Conservation (phyloP, 495 filamentous ascomycete species). For the Niebla homalea region DNA sequence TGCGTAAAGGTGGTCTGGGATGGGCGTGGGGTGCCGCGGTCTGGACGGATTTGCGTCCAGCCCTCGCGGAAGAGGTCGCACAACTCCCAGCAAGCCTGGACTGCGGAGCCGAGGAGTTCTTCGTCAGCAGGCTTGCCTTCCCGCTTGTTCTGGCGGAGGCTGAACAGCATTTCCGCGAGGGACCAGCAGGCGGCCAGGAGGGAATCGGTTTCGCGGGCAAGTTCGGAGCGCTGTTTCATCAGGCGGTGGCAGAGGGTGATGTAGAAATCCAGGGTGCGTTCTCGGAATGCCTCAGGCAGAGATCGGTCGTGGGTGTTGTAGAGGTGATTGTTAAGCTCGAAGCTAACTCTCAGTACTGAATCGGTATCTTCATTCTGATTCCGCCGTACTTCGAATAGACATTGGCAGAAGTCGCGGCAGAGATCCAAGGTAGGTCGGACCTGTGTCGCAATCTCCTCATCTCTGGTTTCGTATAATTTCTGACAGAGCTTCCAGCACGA, state of each 20-base stretch:
- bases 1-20: slow-evolving; percentile 60
- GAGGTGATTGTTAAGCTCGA: slow-evolving; percentile 87
- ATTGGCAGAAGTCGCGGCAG: slow-evolving; percentile 83
- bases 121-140: slow-evolving; percentile 64
- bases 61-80: slow-evolving; percentile 89
- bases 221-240: slow-evolving; percentile 76
- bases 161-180: slow-evolving; percentile 87
- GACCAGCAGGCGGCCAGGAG: slow-evolving; percentile 81
- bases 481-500: slow-evolving; percentile 87
- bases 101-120: slow-evolving; percentile 70
- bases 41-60: slow-evolving; percentile 79
- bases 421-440: slow-evolving; percentile 69
- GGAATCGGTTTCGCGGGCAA: slow-evolving; percentile 68
- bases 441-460: slow-evolving; percentile 58
- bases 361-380: slow-evolving; percentile 64
- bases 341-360: slow-evolving; percentile 78
- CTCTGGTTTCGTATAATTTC: slow-evolving; percentile 66
- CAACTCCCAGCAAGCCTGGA: slow-evolving; percentile 90
- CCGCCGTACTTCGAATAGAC: slow-evolving; percentile 70
- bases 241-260: slow-evolving; percentile 83
- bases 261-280: slow-evolving; percentile 85
- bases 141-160: slow-evolving; percentile 67
- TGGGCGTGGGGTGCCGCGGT: slow-evolving; percentile 73
- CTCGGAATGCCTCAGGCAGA: slow-evolving; percentile 76
- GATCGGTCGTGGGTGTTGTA: slow-evolving; percentile 82